phyloP scores from a whole-genome alignment of 768 basidiomycete species.

The Pisolithus microcarpus region DNA sequence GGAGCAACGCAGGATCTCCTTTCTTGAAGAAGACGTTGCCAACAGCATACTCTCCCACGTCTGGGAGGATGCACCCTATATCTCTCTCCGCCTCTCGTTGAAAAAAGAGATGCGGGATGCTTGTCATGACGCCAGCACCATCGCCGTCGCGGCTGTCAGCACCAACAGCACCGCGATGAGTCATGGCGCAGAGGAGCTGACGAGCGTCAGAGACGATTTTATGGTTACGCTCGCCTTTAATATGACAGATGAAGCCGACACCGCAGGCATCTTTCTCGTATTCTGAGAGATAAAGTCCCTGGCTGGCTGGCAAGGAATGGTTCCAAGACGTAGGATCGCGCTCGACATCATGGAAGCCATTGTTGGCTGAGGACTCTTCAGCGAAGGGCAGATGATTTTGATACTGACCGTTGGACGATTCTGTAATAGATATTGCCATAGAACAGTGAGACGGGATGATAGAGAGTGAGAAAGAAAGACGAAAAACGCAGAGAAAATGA shows the following conservation, averaged over 20 bases:
- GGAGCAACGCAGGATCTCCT: conserved; percentile 70
- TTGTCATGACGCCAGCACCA: conserved; percentile 97
- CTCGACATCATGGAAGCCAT: conserved; percentile 67
- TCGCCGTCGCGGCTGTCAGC: conserved; percentile 94
- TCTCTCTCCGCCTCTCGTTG: conserved; percentile 89
- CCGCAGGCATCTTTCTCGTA: conserved; percentile 93
- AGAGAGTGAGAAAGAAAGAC: conserved; percentile 9
- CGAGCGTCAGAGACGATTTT: conserved; percentile 96
- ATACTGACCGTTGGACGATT: conserved; percentile 25
- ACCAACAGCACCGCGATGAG: conserved; percentile 91
- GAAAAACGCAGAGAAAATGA: background rate
- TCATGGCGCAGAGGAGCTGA: conserved; percentile 94
- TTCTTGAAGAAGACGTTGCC: conserved; percentile 97
- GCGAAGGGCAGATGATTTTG: conserved; percentile 47
- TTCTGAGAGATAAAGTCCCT: conserved; percentile 85
- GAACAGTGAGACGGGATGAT: conserved; percentile 35
- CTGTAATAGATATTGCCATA: conserved; percentile 37
- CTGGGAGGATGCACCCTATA: conserved; percentile 76
- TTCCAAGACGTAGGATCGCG: conserved; percentile 75
- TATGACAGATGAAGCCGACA: conserved; percentile 97
- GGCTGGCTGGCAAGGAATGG: conserved; percentile 72
- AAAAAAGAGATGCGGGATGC: conserved; percentile 93
- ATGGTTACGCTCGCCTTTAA: conserved; percentile 89
- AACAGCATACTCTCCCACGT: conserved; percentile 89
- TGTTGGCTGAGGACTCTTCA: conserved; percentile 45